Conservation (phyloP, 2,329 filamentous ascomycete species). For the Diaporthe sp. region DNA sequence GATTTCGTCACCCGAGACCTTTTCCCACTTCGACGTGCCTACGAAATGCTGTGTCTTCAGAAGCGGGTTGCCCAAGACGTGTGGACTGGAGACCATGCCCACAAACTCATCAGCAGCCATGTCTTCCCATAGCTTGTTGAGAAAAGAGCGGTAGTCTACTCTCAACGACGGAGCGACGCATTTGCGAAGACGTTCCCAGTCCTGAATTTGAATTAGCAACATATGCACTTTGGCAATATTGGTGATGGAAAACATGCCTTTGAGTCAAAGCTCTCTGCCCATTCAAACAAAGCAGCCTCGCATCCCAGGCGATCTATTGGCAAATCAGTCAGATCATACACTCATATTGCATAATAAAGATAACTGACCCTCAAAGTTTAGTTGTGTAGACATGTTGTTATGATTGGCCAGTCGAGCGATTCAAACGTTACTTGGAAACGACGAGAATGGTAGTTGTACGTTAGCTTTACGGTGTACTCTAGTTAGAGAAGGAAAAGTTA, state of each 20-base stretch:
- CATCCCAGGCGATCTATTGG: slow-evolving; percentile 58
- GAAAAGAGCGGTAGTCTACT: slow-evolving; percentile 51
- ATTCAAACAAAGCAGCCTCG: slow-evolving; percentile 65
- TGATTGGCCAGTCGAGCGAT: too few relatives aligned
- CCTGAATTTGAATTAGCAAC: not conserved
- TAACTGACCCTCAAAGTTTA: not conserved
- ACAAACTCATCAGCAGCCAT: slow-evolving; percentile 69
- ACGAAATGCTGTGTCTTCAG: slow-evolving; percentile 71
- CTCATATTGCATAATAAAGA: not conserved
- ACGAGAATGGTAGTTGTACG: not conserved
- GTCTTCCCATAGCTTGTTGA: slow-evolving; percentile 67
- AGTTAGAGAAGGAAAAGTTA: not conserved
- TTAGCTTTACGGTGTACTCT: not conserved
- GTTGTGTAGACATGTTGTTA: not conserved
- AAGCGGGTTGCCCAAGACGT: slow-evolving; percentile 66
- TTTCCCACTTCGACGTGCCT: slow-evolving; percentile 65
- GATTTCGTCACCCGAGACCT: slow-evolving; percentile 61
- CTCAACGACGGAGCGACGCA: slow-evolving; percentile 36
- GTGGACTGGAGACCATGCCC: slow-evolving; percentile 63
- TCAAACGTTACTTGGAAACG: not conserved
- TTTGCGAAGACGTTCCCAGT: slow-evolving; percentile 56
- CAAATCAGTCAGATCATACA: not conserved
- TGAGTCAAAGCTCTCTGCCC: slow-evolving; percentile 66
- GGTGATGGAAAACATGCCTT: slow-evolving; percentile 72
- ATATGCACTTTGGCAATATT: slow-evolving; percentile 64